Evolutionary conservation across 2,329 filamentous ascomycete genomes (phyloP).

Genomic region (Sporothrix luriei): DNA sequence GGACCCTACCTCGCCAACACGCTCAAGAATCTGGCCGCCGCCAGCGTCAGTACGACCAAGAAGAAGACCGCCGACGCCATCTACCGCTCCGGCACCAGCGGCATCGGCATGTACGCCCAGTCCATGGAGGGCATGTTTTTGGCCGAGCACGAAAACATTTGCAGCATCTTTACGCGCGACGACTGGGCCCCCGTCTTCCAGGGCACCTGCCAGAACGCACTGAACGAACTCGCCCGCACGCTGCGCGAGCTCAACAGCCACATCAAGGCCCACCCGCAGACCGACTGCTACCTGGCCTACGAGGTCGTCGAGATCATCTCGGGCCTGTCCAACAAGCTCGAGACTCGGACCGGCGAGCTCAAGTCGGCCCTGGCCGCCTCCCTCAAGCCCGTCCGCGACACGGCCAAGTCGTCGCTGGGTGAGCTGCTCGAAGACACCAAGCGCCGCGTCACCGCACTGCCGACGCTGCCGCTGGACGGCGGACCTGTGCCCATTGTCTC

Average conservation of each 20-base stretch:
- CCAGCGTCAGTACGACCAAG: slow-evolving; percentile 80
- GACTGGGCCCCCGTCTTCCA: slow-evolving; percentile 82
- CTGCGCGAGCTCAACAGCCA: slow-evolving; percentile 86
- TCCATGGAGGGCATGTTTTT: slow-evolving; percentile 85
- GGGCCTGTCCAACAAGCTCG: slow-evolving; percentile 74
- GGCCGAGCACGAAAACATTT: slow-evolving; percentile 89
- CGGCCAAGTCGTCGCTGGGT: slow-evolving; percentile 80
- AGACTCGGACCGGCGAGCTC: slow-evolving; percentile 74
- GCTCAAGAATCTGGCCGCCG: slow-evolving; percentile 81
- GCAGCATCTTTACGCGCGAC: slow-evolving; percentile 79
- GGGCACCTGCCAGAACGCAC: slow-evolving; percentile 73
- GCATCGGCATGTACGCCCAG: slow-evolving; percentile 84
- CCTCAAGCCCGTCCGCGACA: slow-evolving; percentile 86
- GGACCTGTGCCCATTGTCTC: slow-evolving; percentile 75
- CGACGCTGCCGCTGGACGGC: slow-evolving; percentile 74
- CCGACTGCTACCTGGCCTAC: slow-evolving; percentile 92
- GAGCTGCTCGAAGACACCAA: slow-evolving; percentile 84
- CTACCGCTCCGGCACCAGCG: slow-evolving; percentile 86
- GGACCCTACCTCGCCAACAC: slow-evolving; percentile 83
- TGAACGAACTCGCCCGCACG: slow-evolving; percentile 82
- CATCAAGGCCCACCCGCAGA: slow-evolving; percentile 81
- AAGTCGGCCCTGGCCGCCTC: slow-evolving; percentile 82
- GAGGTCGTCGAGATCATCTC: slow-evolving; percentile 92
- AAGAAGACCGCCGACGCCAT: slow-evolving; percentile 79
- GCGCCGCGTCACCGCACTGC: slow-evolving; percentile 65